These are phyloP conservation scores for Blastomyces parvus DNA, from an alignment of 2,329 filamentous ascomycete species.

Conservation along the genomic window DNA sequence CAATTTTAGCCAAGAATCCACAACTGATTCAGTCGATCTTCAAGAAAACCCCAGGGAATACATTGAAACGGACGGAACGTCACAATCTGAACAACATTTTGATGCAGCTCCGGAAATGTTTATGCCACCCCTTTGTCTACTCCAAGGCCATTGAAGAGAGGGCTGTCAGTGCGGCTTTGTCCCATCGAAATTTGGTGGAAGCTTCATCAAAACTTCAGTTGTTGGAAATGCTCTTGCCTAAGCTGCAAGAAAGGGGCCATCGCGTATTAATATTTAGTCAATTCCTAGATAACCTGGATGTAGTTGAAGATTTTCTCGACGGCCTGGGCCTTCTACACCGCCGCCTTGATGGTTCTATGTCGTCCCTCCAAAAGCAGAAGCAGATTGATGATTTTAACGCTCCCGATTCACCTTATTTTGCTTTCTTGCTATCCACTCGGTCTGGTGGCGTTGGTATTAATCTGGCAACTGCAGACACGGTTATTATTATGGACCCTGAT, in stretches of 20 bases:
- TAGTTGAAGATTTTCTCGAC: constrained; percentile 83
- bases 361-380: constrained; percentile 79
- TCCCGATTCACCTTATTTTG: constrained; percentile 71
- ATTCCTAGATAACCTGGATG: constrained; percentile 75
- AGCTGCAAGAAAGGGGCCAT: constrained; percentile 74
- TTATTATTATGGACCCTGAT: constrained; percentile 93
- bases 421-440: constrained; percentile 84
- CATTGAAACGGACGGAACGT: constrained; percentile 58
- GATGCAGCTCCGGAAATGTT: constrained; percentile 85
- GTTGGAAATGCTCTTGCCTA: constrained; percentile 75
- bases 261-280: constrained; percentile 93
- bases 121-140: constrained; percentile 96
- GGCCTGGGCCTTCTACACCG: constrained; percentile 64
- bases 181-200: constrained; percentile 76
- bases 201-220: constrained; percentile 84
- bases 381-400: constrained; percentile 91
- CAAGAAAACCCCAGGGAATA: constrained; percentile 47
- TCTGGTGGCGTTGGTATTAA: constrained; percentile 97
- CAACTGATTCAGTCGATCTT: constrained; percentile 83
- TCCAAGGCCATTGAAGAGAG: constrained; percentile 82
- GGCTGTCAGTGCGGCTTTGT: constrained; percentile 49
- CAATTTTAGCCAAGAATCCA: constrained; percentile 82
- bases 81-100: constrained; percentile 86
- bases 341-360: constrained; percentile 77
- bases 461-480: constrained; percentile 89